These are phyloP conservation scores for Kodamaea laetipori DNA, from an alignment of 805 yeast genomes.

Conservation along the genomic window DNA sequence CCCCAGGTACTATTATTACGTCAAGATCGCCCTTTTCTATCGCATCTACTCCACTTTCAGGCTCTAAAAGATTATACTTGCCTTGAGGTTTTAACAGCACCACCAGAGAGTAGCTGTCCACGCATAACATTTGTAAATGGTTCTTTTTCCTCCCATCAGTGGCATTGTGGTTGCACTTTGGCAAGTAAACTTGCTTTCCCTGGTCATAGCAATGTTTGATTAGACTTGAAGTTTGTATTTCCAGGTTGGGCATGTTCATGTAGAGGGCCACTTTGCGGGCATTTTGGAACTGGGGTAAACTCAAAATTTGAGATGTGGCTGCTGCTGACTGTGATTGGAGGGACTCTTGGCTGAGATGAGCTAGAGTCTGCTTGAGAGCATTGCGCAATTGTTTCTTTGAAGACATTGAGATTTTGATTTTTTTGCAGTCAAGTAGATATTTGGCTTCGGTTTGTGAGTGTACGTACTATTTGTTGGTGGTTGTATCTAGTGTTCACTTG, in stretches of 20 bases:
- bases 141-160: slow-evolving; percentile 33
- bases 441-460: no score
- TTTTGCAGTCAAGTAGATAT: no score
- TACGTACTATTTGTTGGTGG: no score
- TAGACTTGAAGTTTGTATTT: slow-evolving; percentile 60
- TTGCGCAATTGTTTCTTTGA: slow-evolving; percentile 31
- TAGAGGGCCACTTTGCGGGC: slow-evolving; percentile 63
- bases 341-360: slow-evolving; percentile 17
- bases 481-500: no score
- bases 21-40: slow-evolving; percentile 55
- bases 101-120: slow-evolving; percentile 47
- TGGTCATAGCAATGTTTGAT: slow-evolving; percentile 53
- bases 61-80: slow-evolving; percentile 67
- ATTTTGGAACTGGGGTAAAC: slow-evolving; percentile 37
- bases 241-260: slow-evolving; percentile 75
- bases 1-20: slow-evolving; percentile 79
- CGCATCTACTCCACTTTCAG: slow-evolving; percentile 41
- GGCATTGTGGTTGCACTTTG: slow-evolving; percentile 46
- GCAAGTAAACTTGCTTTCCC: slow-evolving; percentile 58
- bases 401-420: neutral
- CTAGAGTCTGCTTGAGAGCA: slow-evolving; percentile 25
- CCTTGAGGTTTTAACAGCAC: slow-evolving; percentile 62
- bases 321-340: slow-evolving; percentile 28
- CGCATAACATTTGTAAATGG: slow-evolving; percentile 58
- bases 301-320: slow-evolving; percentile 16